These are phyloP conservation scores for Corymbia maculata DNA, from an alignment of 345 rosid genomes.

Conservation along the genomic window DNA sequence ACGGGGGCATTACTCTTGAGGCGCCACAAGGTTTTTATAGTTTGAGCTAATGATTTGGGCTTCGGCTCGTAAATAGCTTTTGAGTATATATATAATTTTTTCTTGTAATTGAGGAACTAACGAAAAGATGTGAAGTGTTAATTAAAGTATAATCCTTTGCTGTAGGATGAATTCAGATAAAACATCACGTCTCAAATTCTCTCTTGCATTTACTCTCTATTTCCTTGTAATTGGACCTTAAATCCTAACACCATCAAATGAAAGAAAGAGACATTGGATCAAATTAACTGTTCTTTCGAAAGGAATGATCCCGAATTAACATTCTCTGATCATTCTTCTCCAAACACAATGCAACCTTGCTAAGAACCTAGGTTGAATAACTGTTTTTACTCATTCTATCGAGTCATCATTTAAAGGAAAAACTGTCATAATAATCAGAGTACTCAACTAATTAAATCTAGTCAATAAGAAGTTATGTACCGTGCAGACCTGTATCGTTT, in stretches of 20 bases:
- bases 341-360: background rate
- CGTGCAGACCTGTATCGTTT: too few species aligned
- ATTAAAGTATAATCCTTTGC: too few species aligned
- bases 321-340: background rate
- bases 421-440: background rate
- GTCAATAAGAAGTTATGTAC: background rate
- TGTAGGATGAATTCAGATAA: too few species aligned
- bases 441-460: background rate
- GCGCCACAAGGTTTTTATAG: too few species aligned
- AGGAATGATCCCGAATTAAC: too few species aligned
- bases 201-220: background rate
- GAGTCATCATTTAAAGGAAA: background rate
- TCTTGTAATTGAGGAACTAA: too few species aligned
- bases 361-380: background rate
- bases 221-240: background rate
- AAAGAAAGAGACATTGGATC: too few species aligned
- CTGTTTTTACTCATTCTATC: background rate
- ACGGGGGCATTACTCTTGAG: too few species aligned
- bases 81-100: too few species aligned
- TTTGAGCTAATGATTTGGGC: rapidly evolving
- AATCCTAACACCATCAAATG: background rate
- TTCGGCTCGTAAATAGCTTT: background rate
- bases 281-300: too few species aligned
- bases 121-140: rapidly evolving
- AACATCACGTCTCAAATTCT: background rate